Evolutionary conservation across 2,329 filamentous ascomycete species (phyloP), one percentile per base, ranked within the genome.

Genomic region (Pseudocercospora macadamiae): DNA sequence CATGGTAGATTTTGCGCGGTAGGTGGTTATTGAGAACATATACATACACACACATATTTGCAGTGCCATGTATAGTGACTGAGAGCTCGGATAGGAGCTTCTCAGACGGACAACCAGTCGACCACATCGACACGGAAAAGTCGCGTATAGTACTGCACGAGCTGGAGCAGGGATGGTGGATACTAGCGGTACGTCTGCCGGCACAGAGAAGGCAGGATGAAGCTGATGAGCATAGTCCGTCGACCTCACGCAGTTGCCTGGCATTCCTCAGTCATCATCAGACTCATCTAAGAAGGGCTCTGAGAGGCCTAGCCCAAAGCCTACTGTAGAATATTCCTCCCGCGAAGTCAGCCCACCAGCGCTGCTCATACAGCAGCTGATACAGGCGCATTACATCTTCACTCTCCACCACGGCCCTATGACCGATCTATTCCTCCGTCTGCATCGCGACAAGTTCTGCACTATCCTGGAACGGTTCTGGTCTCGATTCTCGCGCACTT

Each of bases 131-230:
- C 71, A 97, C 95, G 1, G 90, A 96, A 68, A 95, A 90, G 78
- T 87, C 89, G 51, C 85, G 93, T 28, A 88, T 97, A 30, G 82
- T 97, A 30, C 78, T 97, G 44, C 86, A 91, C 68, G 92, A 99
- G 78, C 77, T 99, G 64, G 93, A 99, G 74, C 80, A 84, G 14
- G 90, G 90, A 26, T 99, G 95, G 95, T 99, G 96, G 96, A 87
- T 97, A 62, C 79, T 97, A 60, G 93, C 91, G 62, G 92, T 96
- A 80, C 71, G 89, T 77, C 26, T 60, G 18, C 12, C 19, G n/a
- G 16, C 44, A 36, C 42, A 59, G 55, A 57, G 61, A 21, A 10
- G 25, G 18, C 19, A 18, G 26, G 18, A 18, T 7, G 2, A 25
- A 26, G 42, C 64, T 68, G 18, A 66, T 60, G 47, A 51, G 59